Evolutionary conservation across 352 stramenopile species (phyloP).

Genomic region (Phytophthora pluvialis): DNA sequence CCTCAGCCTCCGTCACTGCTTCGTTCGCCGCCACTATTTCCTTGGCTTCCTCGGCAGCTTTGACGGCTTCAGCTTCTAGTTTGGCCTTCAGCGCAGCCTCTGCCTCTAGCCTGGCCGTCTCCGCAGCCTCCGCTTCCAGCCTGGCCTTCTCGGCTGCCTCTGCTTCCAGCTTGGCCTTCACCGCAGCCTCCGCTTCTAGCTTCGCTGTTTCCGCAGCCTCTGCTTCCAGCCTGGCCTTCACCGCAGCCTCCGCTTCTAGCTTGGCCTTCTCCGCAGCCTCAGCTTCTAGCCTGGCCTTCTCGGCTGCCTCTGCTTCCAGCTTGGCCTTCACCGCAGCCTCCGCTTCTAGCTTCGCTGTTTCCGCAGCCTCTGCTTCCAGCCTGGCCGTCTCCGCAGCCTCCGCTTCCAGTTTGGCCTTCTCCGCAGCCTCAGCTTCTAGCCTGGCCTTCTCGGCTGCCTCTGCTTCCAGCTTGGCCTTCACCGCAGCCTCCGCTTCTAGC

Average conservation of each 20-base stretch:
- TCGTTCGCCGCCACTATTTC: not conserved
- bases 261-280: not conserved
- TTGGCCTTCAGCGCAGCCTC: not conserved
- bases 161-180: not conserved
- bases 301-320: not conserved
- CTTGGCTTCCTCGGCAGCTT: not conserved
- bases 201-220: not conserved
- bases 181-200: not conserved
- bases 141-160: not conserved
- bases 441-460: constrained; percentile 1
- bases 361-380: not conserved
- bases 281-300: not conserved
- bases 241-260: not conserved
- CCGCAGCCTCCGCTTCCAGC: not conserved
- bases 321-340: not conserved
- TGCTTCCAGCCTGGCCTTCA: not conserved
- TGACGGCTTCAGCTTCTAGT: not conserved
- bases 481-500: not conserved
- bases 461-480: constrained; percentile 9
- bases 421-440: not conserved
- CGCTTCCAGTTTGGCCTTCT: not conserved
- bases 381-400: not conserved
- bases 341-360: not conserved
- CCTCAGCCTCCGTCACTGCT: not conserved
- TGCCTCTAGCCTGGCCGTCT: not conserved